Evolutionary conservation across 2,329 filamentous ascomycete species (phyloP), one percentile per base, ranked within the genome.

Genomic region (Penicillium oxalicum): DNA sequence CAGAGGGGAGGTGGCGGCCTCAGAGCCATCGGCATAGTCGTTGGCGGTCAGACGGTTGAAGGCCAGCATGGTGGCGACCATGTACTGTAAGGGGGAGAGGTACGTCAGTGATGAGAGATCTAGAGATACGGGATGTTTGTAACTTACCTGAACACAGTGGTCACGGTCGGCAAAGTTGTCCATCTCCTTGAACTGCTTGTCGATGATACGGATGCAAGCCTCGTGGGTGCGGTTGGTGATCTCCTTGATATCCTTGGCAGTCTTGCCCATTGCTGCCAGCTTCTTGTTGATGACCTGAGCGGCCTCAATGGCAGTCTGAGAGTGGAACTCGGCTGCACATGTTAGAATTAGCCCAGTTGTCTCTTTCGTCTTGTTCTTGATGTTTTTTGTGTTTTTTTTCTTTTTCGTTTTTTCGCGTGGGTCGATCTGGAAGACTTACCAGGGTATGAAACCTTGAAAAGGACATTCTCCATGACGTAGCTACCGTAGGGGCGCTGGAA

Each of bases 111-210:
- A 18, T 18, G 18, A 18, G 18, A 18, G 18, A 18, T 18, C 18
- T 18, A 18, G 40, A 40, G 9, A 25, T 13, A 4, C 29, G 4
- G 4, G 9, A 13, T 25, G 40, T 34, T n/a, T 12, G 5, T 9
- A 25, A 51, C 66, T 53, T 65, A 77, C 75, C 77, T 97, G 93
- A 61, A 98, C 91, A 76, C 93, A 98, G 81, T 98, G 93, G 74
- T 98, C 93, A 66, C 93, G 90, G 76, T 98, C 93, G 66, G 93
- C 93, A 67, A 97, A 98, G 83, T 98, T 98, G 79, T 96, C 91
- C 88, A 98, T 95, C 62, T 91, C 85, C 82, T 96, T 97, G 81
- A 95, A 94, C 76, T 98, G 93, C 81, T 98, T 98, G 82, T 98
- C 93, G 65, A 98, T 98, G 75, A 98, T 98, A 65, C 93, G 90